A percentile compares a stretch with the other conserved stretches of the same genome.
These are phyloP conservation scores for Rhizomucor miehei DNA, from an alignment of 371 early-diverging fungal species.

Conservation along the genomic window DNA sequence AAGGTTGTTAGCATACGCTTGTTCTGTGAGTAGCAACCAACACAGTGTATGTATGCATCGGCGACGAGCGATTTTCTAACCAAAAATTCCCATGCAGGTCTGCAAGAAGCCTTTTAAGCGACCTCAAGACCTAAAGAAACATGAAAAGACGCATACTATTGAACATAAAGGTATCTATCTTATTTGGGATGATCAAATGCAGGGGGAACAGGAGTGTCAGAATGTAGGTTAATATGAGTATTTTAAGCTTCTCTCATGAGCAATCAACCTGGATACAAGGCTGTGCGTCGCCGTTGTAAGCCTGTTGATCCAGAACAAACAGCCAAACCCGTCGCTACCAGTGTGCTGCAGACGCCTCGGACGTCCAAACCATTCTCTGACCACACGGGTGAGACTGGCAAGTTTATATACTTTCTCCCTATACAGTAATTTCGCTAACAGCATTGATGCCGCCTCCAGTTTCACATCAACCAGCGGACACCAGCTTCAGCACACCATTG, in stretches of 20 bases:
- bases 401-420: no score
- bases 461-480: neutral
- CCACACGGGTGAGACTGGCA: no score
- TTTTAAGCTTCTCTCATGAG: constrained; percentile 30
- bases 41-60: no score
- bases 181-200: neutral
- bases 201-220: no score
- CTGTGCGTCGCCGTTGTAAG: constrained; percentile 27
- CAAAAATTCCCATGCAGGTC: constrained; percentile 29
- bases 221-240: neutral
- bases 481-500: constrained; percentile 1
- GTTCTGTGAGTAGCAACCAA: constrained; percentile 11
- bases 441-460: no score
- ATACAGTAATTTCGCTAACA: no score
- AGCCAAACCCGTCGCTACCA: neutral
- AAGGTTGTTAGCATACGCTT: constrained; percentile 9
- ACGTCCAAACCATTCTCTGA: no score
- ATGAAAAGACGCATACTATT: constrained; percentile 80
- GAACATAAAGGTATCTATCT: constrained; percentile 36
- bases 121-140: constrained; percentile 93
- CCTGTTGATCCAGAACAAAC: neutral
- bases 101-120: constrained; percentile 90
- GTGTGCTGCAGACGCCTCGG: no score
- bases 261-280: constrained; percentile 35
- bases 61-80: neutral